Conservation (phyloP, 495 filamentous ascomycete genomes). For the Bacidia gigantensis region DNA sequence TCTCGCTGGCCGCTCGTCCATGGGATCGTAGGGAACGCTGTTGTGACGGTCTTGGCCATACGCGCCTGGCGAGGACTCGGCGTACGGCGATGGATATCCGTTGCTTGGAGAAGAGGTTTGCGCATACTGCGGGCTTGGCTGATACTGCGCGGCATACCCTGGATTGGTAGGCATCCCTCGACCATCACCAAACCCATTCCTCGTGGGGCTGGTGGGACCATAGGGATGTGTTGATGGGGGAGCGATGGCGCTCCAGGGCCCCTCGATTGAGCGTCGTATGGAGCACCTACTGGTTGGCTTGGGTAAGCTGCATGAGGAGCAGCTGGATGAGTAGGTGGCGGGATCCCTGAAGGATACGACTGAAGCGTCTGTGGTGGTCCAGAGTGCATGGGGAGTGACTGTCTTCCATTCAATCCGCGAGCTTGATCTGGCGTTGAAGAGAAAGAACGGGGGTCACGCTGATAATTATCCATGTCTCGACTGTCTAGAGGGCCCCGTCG, state of each 20-base stretch:
- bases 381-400: not conserved
- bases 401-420: not conserved
- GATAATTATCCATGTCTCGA: not conserved
- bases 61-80: not conserved
- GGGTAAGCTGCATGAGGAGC: no score
- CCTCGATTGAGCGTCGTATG: no score
- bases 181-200: not conserved
- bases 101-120: not conserved
- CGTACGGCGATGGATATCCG: not conserved
- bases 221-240: not conserved
- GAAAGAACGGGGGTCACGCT: not conserved
- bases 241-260: no score
- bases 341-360: no score
- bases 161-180: not conserved
- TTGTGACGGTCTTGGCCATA: not conserved
- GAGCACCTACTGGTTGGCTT: no score
- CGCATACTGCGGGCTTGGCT: not conserved
- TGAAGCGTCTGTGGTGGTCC: no score
- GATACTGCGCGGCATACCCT: not conserved
- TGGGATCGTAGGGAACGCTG: slow-evolving; percentile 18
- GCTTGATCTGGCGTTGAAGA: no score
- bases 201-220: not conserved
- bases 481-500: not conserved
- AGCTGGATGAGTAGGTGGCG: no score
- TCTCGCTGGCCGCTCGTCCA: slow-evolving; percentile 30